Evolutionary conservation across 768 basidiomycete genomes (phyloP).

Genomic region (Rhodotorula graminis): DNA sequence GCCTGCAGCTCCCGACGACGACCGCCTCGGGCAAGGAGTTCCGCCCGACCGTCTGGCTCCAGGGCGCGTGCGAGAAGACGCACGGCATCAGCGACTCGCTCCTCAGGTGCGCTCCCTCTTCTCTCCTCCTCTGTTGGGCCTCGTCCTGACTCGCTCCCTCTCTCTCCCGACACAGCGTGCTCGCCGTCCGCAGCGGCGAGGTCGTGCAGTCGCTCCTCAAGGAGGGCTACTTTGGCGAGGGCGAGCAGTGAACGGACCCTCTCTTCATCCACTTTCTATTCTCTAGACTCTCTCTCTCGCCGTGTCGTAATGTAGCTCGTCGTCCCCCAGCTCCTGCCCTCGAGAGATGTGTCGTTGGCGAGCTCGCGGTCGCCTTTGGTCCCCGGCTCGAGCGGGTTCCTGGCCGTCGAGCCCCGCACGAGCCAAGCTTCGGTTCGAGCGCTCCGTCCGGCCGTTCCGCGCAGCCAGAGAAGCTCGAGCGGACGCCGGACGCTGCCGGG

Average conservation of each 20-base stretch:
- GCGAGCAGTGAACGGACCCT: neutral
- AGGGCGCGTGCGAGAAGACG: slow-evolving; percentile 49
- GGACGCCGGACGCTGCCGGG: too few species aligned
- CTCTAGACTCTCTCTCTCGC: too few species aligned
- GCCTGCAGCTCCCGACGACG: slow-evolving; percentile 44
- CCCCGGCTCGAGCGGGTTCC: too few species aligned
- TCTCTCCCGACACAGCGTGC: slow-evolving; percentile 4
- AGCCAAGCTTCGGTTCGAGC: too few species aligned
- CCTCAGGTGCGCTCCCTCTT: slow-evolving; percentile 44
- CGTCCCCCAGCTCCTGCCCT: too few species aligned
- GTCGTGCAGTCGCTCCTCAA: slow-evolving; percentile 14
- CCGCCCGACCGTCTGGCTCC: slow-evolving; percentile 47
- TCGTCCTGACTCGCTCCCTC: neutral
- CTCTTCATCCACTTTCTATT: neutral
- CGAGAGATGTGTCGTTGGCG: too few species aligned
- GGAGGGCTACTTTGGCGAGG: slow-evolving; percentile 14
- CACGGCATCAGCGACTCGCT: slow-evolving; percentile 53
- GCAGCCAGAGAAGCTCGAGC: too few species aligned
- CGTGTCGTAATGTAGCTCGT: too few species aligned
- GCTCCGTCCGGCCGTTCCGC: too few species aligned
- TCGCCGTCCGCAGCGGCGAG: slow-evolving; percentile 26
- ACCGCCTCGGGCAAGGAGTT: slow-evolving; percentile 23
- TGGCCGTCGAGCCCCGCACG: too few species aligned
- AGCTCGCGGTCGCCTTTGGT: too few species aligned
- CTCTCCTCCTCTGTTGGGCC: neutral